Evolutionary conservation across 495 filamentous ascomycete species (phyloP).

Genomic region (Neurospora africana): DNA sequence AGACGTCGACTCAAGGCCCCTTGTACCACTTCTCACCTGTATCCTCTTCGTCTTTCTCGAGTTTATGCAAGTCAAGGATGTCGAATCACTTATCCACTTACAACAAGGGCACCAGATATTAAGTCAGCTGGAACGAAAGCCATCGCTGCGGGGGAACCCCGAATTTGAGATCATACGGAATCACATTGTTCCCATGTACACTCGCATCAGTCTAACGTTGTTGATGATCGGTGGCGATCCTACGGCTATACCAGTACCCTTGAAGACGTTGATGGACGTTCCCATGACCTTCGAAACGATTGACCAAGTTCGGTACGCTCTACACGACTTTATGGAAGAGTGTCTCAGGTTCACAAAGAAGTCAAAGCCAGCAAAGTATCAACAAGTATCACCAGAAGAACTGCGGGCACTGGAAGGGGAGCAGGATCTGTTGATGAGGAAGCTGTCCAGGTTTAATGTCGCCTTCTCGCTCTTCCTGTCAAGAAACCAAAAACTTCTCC

Average conservation of each 20-base stretch:
- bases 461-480: slow-evolving; percentile 24
- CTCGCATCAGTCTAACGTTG: slow-evolving; percentile 28
- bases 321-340: slow-evolving; percentile 27
- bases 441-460: slow-evolving; percentile 23
- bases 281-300: slow-evolving; percentile 22
- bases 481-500: slow-evolving; percentile 8
- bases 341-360: slow-evolving; percentile 22
- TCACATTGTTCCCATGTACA: slow-evolving; percentile 34
- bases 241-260: slow-evolving; percentile 15
- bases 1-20: slow-evolving; percentile 27
- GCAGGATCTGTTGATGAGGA: slow-evolving; percentile 20
- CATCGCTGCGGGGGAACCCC: slow-evolving; percentile 11
- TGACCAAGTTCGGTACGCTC: slow-evolving; percentile 20
- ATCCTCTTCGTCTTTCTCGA: slow-evolving; percentile 51
- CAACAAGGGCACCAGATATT: slow-evolving; percentile 30
- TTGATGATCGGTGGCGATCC: slow-evolving; percentile 26
- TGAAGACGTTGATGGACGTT: slow-evolving; percentile 21
- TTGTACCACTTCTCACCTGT: slow-evolving; percentile 44
- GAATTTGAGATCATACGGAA: slow-evolving; percentile 27
- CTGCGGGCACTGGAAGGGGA: slow-evolving; percentile 19
- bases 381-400: slow-evolving; percentile 10
- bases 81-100: slow-evolving; percentile 32
- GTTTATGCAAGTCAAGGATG: slow-evolving; percentile 39
- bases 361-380: slow-evolving; percentile 15
- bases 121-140: slow-evolving; percentile 23